These are phyloP conservation scores for Pestalotiopsis sp. DNA, from an alignment of 2,329 filamentous ascomycete genomes.

Conservation along the genomic window DNA sequence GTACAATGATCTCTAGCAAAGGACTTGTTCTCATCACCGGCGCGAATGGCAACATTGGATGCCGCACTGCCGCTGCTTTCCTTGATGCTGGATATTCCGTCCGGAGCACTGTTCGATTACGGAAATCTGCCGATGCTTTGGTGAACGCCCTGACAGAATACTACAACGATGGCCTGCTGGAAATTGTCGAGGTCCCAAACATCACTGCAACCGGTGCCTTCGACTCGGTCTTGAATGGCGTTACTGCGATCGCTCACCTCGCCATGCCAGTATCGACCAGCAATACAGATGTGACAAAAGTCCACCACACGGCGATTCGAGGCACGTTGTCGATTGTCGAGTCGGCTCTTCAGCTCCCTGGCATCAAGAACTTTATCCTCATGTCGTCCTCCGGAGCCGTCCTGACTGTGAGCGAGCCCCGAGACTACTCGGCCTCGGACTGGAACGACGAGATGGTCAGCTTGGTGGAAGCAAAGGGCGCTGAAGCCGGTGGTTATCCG, in stretches of 20 bases:
- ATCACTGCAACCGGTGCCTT: neutral
- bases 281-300: neutral
- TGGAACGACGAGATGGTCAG: neutral
- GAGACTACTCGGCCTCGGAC: neutral
- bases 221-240: neutral
- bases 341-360: neutral
- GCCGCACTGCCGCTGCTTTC: neutral
- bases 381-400: neutral
- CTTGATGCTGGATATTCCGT: constrained; percentile 1
- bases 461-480: neutral
- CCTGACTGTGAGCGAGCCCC: neutral
- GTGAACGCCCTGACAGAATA: neutral
- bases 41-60: neutral
- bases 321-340: neutral
- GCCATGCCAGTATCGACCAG: neutral
- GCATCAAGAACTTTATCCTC: neutral
- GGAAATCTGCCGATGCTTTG: neutral
- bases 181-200: neutral
- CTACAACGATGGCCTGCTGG: neutral
- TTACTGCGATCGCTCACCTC: neutral
- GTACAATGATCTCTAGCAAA: neutral
- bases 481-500: neutral
- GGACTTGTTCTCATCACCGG: constrained; percentile 1
- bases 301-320: neutral
- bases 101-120: neutral